Conservation (phyloP, 1,284 basidiomycete genomes). For the Waitea zeae region DNA sequence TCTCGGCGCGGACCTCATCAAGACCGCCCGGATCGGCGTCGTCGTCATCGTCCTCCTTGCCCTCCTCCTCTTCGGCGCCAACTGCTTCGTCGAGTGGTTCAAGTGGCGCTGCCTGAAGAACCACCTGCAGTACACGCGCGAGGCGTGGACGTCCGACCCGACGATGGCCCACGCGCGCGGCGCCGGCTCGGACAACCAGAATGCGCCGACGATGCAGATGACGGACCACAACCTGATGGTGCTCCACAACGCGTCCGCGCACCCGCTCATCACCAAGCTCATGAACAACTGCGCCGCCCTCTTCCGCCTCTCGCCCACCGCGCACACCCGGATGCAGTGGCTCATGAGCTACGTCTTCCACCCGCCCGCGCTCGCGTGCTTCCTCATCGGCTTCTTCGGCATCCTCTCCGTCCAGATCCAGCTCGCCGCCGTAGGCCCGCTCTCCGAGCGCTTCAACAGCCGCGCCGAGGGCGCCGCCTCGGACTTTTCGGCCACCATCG, state of each 20-base stretch:
- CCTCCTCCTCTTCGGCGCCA: slow-evolving; percentile 42
- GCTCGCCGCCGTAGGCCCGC: slow-evolving; percentile 53
- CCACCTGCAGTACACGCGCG: slow-evolving; percentile 51
- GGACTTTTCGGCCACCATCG: slow-evolving; percentile 56
- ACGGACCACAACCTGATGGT: slow-evolving; percentile 63
- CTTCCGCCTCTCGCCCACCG: slow-evolving; percentile 35
- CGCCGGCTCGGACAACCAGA: slow-evolving; percentile 13
- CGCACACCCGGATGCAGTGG: slow-evolving; percentile 57
- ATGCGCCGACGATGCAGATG: slow-evolving; percentile 35
- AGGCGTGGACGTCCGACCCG: slow-evolving; percentile 60
- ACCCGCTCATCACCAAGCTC: slow-evolving; percentile 55
- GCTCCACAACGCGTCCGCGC: slow-evolving; percentile 43
- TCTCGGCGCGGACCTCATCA: slow-evolving; percentile 58
- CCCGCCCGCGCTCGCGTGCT: slow-evolving; percentile 74
- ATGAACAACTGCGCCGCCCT: slow-evolving; percentile 31
- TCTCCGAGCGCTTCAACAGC: slow-evolving; percentile 44
- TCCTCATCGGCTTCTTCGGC: slow-evolving; percentile 82
- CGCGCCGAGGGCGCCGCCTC: slow-evolving; percentile 41
- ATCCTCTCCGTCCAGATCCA: slow-evolving; percentile 82
- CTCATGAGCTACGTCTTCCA: slow-evolving; percentile 83
- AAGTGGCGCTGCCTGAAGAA: slow-evolving; percentile 54
- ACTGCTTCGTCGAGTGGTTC: slow-evolving; percentile 63
- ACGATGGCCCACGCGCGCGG: neutral
- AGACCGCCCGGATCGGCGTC: slow-evolving; percentile 61
- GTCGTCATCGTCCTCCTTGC: slow-evolving; percentile 49